A percentile compares a stretch with the other conserved stretches of the same genome.
Evolutionary conservation across 306 rosid species (phyloP).

Genomic region (Prunus kanzakura): DNA sequence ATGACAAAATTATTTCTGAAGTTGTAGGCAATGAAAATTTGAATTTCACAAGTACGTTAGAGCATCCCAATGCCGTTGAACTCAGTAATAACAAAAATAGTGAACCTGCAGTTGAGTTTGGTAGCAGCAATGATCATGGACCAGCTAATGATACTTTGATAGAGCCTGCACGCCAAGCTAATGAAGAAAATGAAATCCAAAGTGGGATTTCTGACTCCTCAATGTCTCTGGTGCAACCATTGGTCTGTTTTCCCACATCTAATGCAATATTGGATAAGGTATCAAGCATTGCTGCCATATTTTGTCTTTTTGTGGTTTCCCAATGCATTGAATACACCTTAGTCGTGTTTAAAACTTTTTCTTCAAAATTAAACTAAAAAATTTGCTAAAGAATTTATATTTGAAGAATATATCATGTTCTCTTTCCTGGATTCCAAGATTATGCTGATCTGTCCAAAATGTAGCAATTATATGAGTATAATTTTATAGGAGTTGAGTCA

Average conservation of each 20-base stretch:
- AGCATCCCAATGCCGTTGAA: conserved; percentile 32
- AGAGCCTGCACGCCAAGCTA: conserved; percentile 28
- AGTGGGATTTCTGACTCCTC: conserved; percentile 31
- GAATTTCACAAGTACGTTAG: conserved; percentile 18
- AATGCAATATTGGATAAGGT: conserved; percentile 49
- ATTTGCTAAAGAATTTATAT: background rate
- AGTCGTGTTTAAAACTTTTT: background rate
- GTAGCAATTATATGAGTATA: background rate
- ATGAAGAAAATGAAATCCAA: conserved; percentile 33
- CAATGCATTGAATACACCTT: conserved; percentile 16
- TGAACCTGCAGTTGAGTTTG: conserved; percentile 30
- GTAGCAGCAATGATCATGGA: conserved; percentile 23
- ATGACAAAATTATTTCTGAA: conserved; percentile 19
- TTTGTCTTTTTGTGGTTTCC: conserved; percentile 25
- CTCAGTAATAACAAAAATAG: conserved; percentile 15
- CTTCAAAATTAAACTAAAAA: background rate
- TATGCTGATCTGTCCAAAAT: background rate
- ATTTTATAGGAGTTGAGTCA: background rate
- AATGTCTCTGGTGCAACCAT: conserved; percentile 37
- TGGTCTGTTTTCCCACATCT: conserved; percentile 34
- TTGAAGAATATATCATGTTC: background rate
- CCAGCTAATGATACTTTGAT: conserved; percentile 31
- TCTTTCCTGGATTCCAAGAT: background rate
- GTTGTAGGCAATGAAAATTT: conserved; percentile 26
- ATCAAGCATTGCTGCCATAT: conserved; percentile 23